phyloP scores from a whole-genome alignment of 2,329 filamentous ascomycete species.

The Colletotrichum godetiae region DNA sequence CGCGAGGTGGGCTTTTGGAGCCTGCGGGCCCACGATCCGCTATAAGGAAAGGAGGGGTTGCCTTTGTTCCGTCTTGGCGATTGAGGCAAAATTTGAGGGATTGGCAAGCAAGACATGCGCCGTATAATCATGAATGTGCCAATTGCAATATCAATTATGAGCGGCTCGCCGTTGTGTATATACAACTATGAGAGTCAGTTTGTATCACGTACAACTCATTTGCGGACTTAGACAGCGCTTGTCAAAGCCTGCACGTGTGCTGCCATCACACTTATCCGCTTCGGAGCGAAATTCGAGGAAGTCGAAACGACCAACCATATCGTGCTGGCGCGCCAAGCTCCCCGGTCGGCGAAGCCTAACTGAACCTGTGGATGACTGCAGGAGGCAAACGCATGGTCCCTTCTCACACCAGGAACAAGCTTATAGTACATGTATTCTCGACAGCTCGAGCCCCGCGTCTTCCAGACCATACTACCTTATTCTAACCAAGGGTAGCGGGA shows the following conservation, averaged over 20 bases:
- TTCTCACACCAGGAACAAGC: background rate
- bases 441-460: too few relatives aligned
- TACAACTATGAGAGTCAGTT: background rate
- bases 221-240: background rate
- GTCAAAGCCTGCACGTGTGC: background rate
- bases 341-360: background rate
- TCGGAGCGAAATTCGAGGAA: background rate
- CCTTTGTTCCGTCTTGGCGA: slow-evolving; percentile 7
- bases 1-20: background rate
- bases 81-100: slow-evolving; percentile 37
- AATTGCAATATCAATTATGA: background rate
- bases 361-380: background rate
- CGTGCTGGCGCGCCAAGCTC: background rate
- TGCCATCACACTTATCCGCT: background rate
- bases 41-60: background rate
- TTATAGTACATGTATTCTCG: too few relatives aligned
- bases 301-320: background rate
- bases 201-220: background rate
- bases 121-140: background rate
- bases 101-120: background rate
- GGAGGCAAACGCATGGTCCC: background rate
- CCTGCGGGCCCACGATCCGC: background rate
- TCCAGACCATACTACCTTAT: too few relatives aligned
- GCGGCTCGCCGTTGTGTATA: background rate
- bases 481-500: background rate